Base-by-base conservation (phyloP, 164 flowering plant species). In the Malania oleifera region DNA sequence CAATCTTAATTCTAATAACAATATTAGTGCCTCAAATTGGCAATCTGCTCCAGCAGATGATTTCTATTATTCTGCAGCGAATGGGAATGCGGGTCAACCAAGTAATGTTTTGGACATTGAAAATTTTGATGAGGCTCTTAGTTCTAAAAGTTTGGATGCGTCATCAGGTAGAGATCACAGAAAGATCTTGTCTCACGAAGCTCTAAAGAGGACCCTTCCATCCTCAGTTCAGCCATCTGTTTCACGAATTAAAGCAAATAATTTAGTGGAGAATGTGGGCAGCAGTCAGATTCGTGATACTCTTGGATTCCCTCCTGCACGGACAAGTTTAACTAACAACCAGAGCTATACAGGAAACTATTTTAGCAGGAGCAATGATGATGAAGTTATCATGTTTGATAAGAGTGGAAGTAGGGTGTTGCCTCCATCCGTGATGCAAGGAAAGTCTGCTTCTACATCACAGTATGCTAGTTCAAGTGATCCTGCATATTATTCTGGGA, bases 361-460 rank as follows among this genome's bases (percentile, higher is more conserved):
- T 41, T 61, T 54, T 29, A 59, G 60, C 43, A 50, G 70, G 67
- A 66, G 56, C 59, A 65, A 25, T 55, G 68, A 61, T 38, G 82
- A 77, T 65, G 81, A 73, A 12, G 29, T 70, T 52, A 14, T 62
- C 31, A 68, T 76, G 69, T 63, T 69, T 69, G 83, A 78, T 20
- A 72, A 52, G 17, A 67, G 58, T 61, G 72, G 80, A 40, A 67
- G 49, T 61, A 83, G 92, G 75, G 39, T 72, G 18, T 72, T 82
- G 22, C 93, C 95, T 60, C 64, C 74, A 25, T 71, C 91, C 53
- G 59, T 83, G 75, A 57, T 60, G 65, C 84, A 72, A 60, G 88
- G 78, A 52, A 85, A 70, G 58, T 25, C 78, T 65, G 24, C 49
- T 60, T 57, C 72, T 40, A 38, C 54, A 52, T 11, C 75, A 27